These are phyloP conservation scores for Casuarina cunninghamiana DNA, from an alignment of 306 rosid genomes.

Conservation along the genomic window DNA sequence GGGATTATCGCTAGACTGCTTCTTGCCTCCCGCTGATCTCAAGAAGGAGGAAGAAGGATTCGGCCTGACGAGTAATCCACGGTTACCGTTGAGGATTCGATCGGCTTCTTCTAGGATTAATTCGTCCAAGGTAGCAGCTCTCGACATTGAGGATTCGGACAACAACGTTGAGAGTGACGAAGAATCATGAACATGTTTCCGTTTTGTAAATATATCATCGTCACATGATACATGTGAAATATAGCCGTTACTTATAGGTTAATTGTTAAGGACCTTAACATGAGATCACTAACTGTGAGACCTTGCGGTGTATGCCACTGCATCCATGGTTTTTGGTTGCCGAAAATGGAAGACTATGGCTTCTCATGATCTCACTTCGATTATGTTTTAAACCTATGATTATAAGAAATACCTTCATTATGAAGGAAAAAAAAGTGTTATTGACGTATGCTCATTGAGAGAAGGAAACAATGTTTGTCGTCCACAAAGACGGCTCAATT, in stretches of 20 bases:
- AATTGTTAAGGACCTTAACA: not conserved
- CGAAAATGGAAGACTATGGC: too few species aligned
- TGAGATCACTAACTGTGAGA: not conserved
- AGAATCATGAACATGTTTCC: conserved; percentile 35
- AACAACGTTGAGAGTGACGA: conserved; percentile 44
- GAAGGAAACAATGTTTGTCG: too few species aligned
- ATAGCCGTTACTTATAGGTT: conserved; percentile 19
- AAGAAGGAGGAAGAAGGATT: conserved; percentile 51
- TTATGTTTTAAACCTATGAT: too few species aligned
- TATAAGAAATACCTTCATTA: too few species aligned
- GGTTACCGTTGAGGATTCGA: conserved; percentile 58
- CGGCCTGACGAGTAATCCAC: conserved; percentile 22
- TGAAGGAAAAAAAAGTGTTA: too few species aligned
- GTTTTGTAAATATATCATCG: conserved; percentile 34
- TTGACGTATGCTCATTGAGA: too few species aligned
- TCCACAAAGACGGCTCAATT: too few species aligned
- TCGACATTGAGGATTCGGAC: conserved; percentile 56
- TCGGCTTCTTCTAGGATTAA: conserved; percentile 61
- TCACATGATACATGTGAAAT: not conserved
- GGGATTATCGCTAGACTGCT: conserved; percentile 81
- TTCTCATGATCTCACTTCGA: too few species aligned
- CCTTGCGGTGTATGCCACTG: too few species aligned
- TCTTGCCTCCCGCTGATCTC: conserved; percentile 81
- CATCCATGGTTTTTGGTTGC: too few species aligned
- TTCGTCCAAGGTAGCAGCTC: conserved; percentile 70